Evolutionary conservation across 2,329 filamentous ascomycete species (phyloP), one percentile per base, ranked within the genome.

Genomic region (Graphilbum sp.): DNA sequence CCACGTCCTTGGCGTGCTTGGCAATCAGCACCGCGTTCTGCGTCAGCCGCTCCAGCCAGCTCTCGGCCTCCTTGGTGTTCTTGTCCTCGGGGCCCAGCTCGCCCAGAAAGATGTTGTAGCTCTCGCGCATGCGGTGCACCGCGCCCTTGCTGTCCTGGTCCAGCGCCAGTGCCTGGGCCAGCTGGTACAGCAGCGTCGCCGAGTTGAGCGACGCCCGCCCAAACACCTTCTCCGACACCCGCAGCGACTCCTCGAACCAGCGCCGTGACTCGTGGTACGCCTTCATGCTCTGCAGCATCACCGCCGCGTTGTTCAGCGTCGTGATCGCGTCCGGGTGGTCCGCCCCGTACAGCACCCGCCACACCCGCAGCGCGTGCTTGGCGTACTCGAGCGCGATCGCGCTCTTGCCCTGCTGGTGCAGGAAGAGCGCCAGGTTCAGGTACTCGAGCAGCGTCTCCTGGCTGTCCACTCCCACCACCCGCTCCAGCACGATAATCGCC

Each of bases 241-340:
- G 70, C 37, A 96, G 74, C 10, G 87, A 92, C 46, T 85, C 80
- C 59, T 96, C 90, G 54, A 98, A 98, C 90, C 90, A 98, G 45
- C 88, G 69, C 37, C 90, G 79, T 34, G 88, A 96, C 60, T 94
- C 85, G 50, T 88, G 79, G 63, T 93, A 98, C 43, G 82, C 78
- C 67, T 96, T 94, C 50, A 95, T 72, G 40, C 86, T 79, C 60
- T 98, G 90, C 41, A 98, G 75, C 90, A 98, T 98, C 43, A 98
- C 90, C 8, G 90, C 90, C 17, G 85, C 88, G 53, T 98, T 98
- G 71, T 96, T 98, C 60, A 96, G 80, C 15, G 90, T 96, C 9
- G 92, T 98, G 60, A 98, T 95, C 9, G 86, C 93, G 61, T 98
- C 90, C 3, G 90, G 90, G 60, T 98, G 90, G 50, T 85, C 81